phyloP scores from a whole-genome alignment of 371 early-diverging fungal species.

The Apophysomyces trapeziformis region DNA sequence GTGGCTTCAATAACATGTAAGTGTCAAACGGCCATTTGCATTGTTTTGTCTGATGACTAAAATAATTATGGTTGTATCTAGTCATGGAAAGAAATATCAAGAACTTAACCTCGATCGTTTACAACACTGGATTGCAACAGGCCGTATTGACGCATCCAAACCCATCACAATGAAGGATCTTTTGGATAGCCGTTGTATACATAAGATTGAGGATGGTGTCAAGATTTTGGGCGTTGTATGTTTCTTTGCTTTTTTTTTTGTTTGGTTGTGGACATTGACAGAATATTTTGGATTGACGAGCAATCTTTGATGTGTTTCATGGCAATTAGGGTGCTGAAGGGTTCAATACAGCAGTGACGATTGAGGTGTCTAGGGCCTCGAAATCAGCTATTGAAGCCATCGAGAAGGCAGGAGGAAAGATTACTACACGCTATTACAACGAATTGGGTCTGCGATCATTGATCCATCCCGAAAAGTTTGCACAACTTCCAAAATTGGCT shows the following conservation, averaged over 20 bases:
- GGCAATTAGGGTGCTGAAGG: constrained; percentile 61
- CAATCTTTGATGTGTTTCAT: not conserved
- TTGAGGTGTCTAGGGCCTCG: constrained; percentile 89
- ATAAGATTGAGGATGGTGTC: constrained; percentile 87
- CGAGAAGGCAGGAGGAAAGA: constrained; percentile 85
- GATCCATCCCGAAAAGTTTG: constrained; percentile 82
- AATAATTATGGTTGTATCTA: constrained; percentile 21
- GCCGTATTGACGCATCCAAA: constrained; percentile 82
- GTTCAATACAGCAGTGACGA: constrained; percentile 71
- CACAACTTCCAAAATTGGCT: constrained; percentile 34
- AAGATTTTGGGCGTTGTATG: constrained; percentile 81
- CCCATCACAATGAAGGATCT: constrained; percentile 88
- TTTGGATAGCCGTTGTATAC: constrained; percentile 73
- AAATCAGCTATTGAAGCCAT: constrained; percentile 80
- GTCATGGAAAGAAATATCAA: constrained; percentile 70
- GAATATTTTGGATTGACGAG: not conserved
- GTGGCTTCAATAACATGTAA: constrained; percentile 84
- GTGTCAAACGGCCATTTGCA: constrained; percentile 4
- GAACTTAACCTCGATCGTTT: constrained; percentile 86
- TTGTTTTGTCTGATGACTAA: not conserved
- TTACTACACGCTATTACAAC: constrained; percentile 85
- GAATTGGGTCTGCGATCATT: constrained; percentile 75
- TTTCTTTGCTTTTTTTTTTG: not conserved
- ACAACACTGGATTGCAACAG: constrained; percentile 90
- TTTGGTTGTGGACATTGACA: too few species aligned